These are phyloP conservation scores for Sclerotinia sclerotiorum DNA, from an alignment of 2,329 filamentous ascomycete species.

Conservation along the genomic window DNA sequence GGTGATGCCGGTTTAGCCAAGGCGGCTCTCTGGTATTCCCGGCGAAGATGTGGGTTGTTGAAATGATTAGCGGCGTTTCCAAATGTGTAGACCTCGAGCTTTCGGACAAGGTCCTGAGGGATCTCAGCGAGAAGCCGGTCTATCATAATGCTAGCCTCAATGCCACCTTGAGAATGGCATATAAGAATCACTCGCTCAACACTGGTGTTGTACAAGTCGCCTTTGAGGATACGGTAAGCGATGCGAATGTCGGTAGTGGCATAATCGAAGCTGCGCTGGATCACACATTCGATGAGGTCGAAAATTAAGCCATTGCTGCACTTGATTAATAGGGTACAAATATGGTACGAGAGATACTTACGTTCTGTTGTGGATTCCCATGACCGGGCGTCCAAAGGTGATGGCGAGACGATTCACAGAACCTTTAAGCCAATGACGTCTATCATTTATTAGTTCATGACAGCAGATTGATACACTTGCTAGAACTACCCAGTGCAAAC, in stretches of 20 bases:
- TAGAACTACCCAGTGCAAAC: conserved; percentile 58
- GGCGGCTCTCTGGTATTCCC: conserved; percentile 47
- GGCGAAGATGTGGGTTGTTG: conserved; percentile 67
- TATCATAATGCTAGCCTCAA: conserved; percentile 69
- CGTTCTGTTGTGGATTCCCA: conserved; percentile 75
- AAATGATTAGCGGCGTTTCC: conserved; percentile 79
- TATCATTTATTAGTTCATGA: conserved; percentile 35
- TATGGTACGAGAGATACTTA: conserved; percentile 35
- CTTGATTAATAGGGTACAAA: not conserved
- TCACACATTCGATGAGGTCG: conserved; percentile 73
- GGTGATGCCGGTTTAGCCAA: conserved; percentile 43
- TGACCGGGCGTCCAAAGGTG: conserved; percentile 69
- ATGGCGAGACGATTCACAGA: conserved; percentile 70
- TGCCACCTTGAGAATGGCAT: conserved; percentile 74
- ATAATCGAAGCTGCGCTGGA: conserved; percentile 74
- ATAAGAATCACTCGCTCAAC: conserved; percentile 72
- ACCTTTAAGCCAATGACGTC: conserved; percentile 64
- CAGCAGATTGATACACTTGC: conserved; percentile 8
- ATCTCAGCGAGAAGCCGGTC: conserved; percentile 77
- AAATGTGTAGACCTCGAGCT: conserved; percentile 77
- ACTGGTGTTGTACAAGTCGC: conserved; percentile 58
- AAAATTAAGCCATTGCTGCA: conserved; percentile 63
- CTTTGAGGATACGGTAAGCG: conserved; percentile 62
- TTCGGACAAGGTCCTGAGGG: conserved; percentile 61
- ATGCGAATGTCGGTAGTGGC: conserved; percentile 66